Percentiles rank a stretch among this genome's conserved stretches.
These are phyloP conservation scores for Apiospora koreana DNA, from an alignment of 2,329 filamentous ascomycete species.

Conservation along the genomic window DNA sequence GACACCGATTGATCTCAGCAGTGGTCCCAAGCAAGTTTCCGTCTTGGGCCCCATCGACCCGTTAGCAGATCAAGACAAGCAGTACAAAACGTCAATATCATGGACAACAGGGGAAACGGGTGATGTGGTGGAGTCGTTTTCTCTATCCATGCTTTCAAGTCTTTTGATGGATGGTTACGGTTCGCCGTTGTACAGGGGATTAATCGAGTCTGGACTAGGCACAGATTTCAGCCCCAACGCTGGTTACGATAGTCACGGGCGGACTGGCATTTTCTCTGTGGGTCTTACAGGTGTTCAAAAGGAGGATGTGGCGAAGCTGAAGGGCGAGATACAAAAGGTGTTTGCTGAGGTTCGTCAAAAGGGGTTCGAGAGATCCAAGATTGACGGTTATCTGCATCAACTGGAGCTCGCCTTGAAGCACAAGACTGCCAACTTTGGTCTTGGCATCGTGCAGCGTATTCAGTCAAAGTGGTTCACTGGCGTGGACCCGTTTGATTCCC, in stretches of 20 bases:
- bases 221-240: slow-evolving; percentile 95
- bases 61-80: slow-evolving; percentile 79
- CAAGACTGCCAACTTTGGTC: slow-evolving; percentile 94
- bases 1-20: slow-evolving; percentile 68
- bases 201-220: slow-evolving; percentile 88
- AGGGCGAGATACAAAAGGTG: slow-evolving; percentile 71
- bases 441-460: slow-evolving; percentile 84
- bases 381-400: slow-evolving; percentile 92
- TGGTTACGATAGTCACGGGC: slow-evolving; percentile 81
- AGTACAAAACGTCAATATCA: slow-evolving; percentile 90
- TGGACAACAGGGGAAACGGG: slow-evolving; percentile 87
- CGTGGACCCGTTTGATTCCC: slow-evolving; percentile 84
- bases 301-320: slow-evolving; percentile 75
- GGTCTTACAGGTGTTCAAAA: slow-evolving; percentile 88
- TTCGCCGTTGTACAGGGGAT: slow-evolving; percentile 83
- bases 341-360: slow-evolving; percentile 68
- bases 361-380: slow-evolving; percentile 87
- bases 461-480: slow-evolving; percentile 96
- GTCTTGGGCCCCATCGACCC: slow-evolving; percentile 84
- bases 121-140: slow-evolving; percentile 86
- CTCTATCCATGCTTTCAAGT: slow-evolving; percentile 77
- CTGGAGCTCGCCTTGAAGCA: slow-evolving; percentile 91
- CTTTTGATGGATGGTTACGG: slow-evolving; percentile 93
- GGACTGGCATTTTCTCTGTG: slow-evolving; percentile 81
- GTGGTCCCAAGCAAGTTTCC: slow-evolving; percentile 68